Evolutionary conservation across 1,284 basidiomycete species (phyloP).

Genomic region (Coniophora puteana): DNA sequence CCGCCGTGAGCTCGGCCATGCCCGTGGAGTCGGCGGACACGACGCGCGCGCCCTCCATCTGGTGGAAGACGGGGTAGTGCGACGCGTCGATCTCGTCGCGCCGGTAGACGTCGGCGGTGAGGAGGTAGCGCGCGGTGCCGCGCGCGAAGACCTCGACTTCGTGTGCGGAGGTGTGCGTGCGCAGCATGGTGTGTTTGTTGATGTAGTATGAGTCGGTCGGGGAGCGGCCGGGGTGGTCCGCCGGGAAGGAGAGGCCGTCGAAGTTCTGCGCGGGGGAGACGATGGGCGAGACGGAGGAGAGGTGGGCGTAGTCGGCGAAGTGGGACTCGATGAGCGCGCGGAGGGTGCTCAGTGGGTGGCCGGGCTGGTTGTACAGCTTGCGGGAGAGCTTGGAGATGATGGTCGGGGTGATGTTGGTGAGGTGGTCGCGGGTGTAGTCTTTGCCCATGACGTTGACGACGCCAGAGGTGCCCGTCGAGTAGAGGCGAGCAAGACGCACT

Average conservation of each 20-base stretch:
- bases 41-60: conserved; percentile 94
- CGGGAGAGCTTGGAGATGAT: conserved; percentile 76
- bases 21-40: conserved; percentile 54
- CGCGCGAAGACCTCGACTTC: conserved; percentile 88
- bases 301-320: conserved; percentile 66
- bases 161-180: conserved; percentile 97
- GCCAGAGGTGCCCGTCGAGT: conserved; percentile 18
- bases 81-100: conserved; percentile 97
- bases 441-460: conserved; percentile 44
- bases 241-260: conserved; percentile 92
- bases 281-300: conserved; percentile 78
- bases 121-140: conserved; percentile 81
- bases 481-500: conserved; percentile 23
- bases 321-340: conserved; percentile 84
- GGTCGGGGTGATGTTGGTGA: conserved; percentile 84
- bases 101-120: conserved; percentile 98
- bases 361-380: conserved; percentile 70
- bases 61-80: conserved; percentile 99
- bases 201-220: conserved; percentile 95
- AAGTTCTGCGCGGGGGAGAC: conserved; percentile 95
- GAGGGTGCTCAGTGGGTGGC: conserved; percentile 87
- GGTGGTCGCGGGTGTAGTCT: conserved; percentile 67
- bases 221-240: conserved; percentile 90
- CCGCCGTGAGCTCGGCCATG: conserved; percentile 58
- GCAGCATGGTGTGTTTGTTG: conserved; percentile 86